Evolutionary conservation across 108 stramenopile genomes (phyloP).

Genomic region (Cyclotella choctawhatcheeana): DNA sequence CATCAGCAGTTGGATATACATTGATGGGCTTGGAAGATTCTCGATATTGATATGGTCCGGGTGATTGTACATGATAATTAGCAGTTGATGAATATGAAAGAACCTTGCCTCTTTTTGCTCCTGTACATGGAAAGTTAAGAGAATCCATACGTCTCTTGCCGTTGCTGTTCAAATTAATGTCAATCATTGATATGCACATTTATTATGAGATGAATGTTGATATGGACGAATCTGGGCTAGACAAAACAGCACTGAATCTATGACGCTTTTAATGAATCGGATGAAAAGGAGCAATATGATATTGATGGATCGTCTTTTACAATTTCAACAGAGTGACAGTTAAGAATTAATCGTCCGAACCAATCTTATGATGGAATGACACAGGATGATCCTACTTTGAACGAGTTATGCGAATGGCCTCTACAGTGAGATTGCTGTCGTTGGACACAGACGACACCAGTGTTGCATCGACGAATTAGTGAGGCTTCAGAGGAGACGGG

Average conservation of each 20-base stretch:
- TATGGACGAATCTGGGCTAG: not conserved
- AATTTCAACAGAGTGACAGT: not conserved
- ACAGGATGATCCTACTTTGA: no score
- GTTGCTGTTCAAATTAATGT: conserved; percentile 4
- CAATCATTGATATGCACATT: not conserved
- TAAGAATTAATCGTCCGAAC: conserved; percentile 2
- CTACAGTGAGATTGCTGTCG: not conserved
- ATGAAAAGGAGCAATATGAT: not conserved
- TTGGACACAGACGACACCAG: not conserved
- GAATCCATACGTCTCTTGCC: conserved; percentile 6
- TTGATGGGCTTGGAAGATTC: not conserved
- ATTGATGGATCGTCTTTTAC: not conserved
- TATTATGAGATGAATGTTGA: not conserved
- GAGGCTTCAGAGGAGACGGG: no score
- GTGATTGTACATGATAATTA: not conserved
- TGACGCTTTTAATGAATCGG: not conserved
- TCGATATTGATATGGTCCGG: not conserved
- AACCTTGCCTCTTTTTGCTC: conserved; percentile 17
- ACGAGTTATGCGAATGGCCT: no score
- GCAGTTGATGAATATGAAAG: conserved; percentile 10
- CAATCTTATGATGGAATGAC: conserved; percentile 16
- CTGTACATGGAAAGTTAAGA: conserved; percentile 7
- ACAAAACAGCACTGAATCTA: no score
- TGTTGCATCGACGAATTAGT: no score
- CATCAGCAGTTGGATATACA: conserved; percentile 28